Evolutionary conservation across 2,329 filamentous ascomycete species (phyloP), one percentile per base, ranked within the genome.

Genomic region (Epichloe sp.): DNA sequence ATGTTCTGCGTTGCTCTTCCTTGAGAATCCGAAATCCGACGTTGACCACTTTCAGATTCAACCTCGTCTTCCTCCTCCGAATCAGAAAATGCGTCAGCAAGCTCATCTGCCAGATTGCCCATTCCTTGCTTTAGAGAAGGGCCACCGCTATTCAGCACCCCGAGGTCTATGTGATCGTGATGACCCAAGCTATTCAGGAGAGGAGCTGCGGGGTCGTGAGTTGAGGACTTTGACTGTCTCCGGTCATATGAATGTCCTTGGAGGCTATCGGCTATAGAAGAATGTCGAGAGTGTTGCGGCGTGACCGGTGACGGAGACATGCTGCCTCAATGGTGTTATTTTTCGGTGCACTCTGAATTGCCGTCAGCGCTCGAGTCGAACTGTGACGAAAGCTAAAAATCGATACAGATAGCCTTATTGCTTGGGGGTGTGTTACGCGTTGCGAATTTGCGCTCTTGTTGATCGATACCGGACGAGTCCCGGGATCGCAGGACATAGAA

Each of bases 41-140:
- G n/a, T 37, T 50, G 49, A 12, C 71, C 70, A 36, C 73, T 69
- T 53, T 59, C 65, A 19, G 74, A 71, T 43, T 75, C 74, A 19
- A 75, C 76, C 40, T 82, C 79, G 40, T 80, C 81, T 54, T 82
- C 80, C 41, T 79, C 81, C 52, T 78, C 79, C 8, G 80, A 83
- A 36, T 80, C 81, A 43, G 78, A 80, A 64, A 85, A 80, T 4
- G 83, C 82, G 60, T 86, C 85, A 1, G 84, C 87, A 46, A 93
- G 71, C 66, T 93, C 87, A 65, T 91, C 87, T 2, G 87, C 87
- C 47, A 93, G 67, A 58, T 88, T 90, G 35, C 86, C 87, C 55
- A 88, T 71, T 8, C 83, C 83, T 54, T 79, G 79, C 47, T 69
- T 70, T 3, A 64, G 63, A 23, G 65, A 68, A 44, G 65, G 65